Evolutionary conservation across 805 yeast genomes (phyloP), one percentile per base, ranked within the genome.

Genomic region (Candida alai): DNA sequence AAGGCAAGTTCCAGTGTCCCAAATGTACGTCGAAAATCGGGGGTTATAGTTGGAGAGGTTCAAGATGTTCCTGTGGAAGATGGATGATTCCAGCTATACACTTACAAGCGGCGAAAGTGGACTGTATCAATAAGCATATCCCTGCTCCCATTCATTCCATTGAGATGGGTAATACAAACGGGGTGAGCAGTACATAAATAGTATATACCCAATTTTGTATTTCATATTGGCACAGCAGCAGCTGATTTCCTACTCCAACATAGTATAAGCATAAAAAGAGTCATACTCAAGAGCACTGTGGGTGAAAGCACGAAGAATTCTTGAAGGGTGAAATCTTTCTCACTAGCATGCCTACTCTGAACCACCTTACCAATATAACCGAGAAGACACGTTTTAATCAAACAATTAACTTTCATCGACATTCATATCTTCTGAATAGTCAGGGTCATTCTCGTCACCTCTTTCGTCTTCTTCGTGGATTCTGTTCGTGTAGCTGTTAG

Each of bases 31-130:
- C 84, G 11, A 93, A 90, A 60, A 76, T 93, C 2, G 98, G 98
- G 10, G 88, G 86, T 0, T 93, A 88, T 55, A 77, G 80, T 42
- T 93, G 98, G 98, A 84, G 80, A 49, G 98, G 98, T 0, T 78
- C 90, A 2, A 66, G 95, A 48, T 93, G 98, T 57, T 78, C 93
- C 38, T 93, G 98, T 58, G 97, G 97, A 2, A 78, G 76, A 48
- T 93, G 98, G 98, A 80, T 90, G 70, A 74, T 86, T 7, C 98
- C 98, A 0, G 94, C 95, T 1, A 72, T 93, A 40, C 86, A 84
- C 54, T 58, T 93, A 36, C 88, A 80, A 55, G 67, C 79, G 19
- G 82, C 88, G 5, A 84, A 85, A 54, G 90, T 86, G 4, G 97
- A 90, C 53, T 76, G 76, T 40, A 67, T 78, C 34, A 56, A 45